Evolutionary conservation across 768 basidiomycete genomes (phyloP).

Genomic region (Suillus clintonianus): DNA sequence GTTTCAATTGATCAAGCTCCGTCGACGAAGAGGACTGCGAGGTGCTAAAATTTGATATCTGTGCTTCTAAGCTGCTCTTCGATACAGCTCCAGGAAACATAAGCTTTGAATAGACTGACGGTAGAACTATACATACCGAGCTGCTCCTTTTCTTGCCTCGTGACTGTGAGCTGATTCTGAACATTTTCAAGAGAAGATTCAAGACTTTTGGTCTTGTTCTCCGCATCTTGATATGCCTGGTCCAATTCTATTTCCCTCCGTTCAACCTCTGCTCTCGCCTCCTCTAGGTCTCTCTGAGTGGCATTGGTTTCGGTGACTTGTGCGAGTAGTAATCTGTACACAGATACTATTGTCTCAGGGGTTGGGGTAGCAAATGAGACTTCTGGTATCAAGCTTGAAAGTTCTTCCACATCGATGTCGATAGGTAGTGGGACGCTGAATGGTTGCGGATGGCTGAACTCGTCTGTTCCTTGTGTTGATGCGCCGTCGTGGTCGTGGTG

Average conservation of each 20-base stretch:
- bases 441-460: conserved; percentile 25
- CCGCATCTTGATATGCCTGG: conserved; percentile 79
- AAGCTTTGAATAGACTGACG: conserved; percentile 6
- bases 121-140: conserved; percentile 46
- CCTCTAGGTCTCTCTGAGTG: conserved; percentile 66
- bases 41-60: conserved; percentile 56
- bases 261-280: conserved; percentile 63
- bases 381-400: conserved; percentile 64
- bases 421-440: conserved; percentile 54
- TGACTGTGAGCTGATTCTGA: conserved; percentile 55
- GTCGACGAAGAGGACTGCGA: conserved; percentile 64
- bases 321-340: conserved; percentile 64
- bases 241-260: conserved; percentile 83
- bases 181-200: conserved; percentile 52
- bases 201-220: conserved; percentile 58
- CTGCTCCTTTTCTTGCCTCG: conserved; percentile 65
- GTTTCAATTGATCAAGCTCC: conserved; percentile 59
- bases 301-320: conserved; percentile 58
- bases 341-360: conserved; percentile 56
- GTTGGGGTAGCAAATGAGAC: conserved; percentile 55
- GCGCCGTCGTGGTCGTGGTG: conserved; percentile 36
- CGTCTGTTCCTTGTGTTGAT: conserved; percentile 37
- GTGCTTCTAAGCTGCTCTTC: conserved; percentile 49
- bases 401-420: conserved; percentile 64
- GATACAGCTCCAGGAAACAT: conserved; percentile 41